Evolutionary conservation across 495 filamentous ascomycete genomes (phyloP).

Genomic region (Massariosphaeria phaeospora): DNA sequence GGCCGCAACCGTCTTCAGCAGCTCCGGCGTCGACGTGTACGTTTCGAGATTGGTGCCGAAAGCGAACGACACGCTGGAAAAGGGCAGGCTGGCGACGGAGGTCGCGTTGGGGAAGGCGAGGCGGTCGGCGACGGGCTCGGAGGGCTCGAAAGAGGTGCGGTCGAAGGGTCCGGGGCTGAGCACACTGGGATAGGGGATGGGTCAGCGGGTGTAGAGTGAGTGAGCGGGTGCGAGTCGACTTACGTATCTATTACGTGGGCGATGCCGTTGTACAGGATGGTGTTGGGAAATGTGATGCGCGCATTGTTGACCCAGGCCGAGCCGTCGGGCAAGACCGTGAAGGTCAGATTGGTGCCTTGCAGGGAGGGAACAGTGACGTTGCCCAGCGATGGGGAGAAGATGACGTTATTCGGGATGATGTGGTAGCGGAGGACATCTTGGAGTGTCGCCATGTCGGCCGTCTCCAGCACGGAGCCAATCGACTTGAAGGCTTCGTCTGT

Average conservation of each 20-base stretch:
- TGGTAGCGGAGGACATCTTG: slow-evolving; percentile 12
- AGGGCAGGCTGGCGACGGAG: not conserved
- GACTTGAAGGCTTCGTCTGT: slow-evolving; percentile 10
- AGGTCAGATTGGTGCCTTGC: not conserved
- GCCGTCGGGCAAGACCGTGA: slow-evolving; percentile 14
- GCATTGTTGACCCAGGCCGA: slow-evolving; percentile 12
- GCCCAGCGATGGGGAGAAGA: slow-evolving; percentile 12
- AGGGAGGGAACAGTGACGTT: slow-evolving; percentile 10
- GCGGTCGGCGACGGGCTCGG: not conserved
- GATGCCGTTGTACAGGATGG: slow-evolving; percentile 8
- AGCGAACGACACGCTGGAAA: slow-evolving; percentile 6
- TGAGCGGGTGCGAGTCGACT: not conserved
- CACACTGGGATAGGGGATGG: not conserved
- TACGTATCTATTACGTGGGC: slow-evolving; percentile 10
- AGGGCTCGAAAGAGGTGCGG: slow-evolving; percentile 4
- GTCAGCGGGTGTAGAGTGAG: not conserved
- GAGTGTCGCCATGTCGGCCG: slow-evolving; percentile 2
- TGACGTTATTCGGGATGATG: slow-evolving; percentile 14
- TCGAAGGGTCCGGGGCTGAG: slow-evolving; percentile 4
- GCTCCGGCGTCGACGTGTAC: slow-evolving; percentile 10
- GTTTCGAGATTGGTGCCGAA: slow-evolving; percentile 5
- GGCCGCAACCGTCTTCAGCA: slow-evolving; percentile 15
- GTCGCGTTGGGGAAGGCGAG: slow-evolving; percentile 13
- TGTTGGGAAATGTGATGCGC: slow-evolving; percentile 7
- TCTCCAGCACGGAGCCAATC: slow-evolving; percentile 13